Evolutionary conservation across 768 basidiomycete species (phyloP).

Genomic region (Cystofilobasidium bisporidii): DNA sequence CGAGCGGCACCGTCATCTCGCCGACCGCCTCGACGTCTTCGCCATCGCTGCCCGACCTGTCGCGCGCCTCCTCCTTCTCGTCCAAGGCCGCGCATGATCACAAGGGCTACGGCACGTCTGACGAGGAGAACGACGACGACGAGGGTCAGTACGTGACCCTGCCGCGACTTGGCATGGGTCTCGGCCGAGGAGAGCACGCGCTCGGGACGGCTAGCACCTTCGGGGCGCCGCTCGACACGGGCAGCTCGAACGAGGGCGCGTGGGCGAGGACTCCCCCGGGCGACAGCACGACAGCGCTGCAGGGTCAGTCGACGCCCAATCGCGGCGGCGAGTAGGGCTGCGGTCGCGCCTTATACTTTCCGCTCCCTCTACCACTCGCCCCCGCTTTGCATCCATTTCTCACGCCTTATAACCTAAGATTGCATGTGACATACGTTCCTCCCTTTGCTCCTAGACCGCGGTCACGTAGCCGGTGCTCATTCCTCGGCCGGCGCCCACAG

Average conservation of each 20-base stretch:
- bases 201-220: background rate
- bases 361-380: too few relatives aligned
- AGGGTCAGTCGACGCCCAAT: too few relatives aligned
- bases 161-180: background rate
- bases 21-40: background rate
- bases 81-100: background rate
- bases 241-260: background rate
- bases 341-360: too few relatives aligned
- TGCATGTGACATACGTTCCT: too few relatives aligned
- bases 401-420: too few relatives aligned
- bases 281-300: too few relatives aligned
- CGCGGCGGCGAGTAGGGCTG: too few relatives aligned
- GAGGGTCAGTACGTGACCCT: constrained; percentile 8
- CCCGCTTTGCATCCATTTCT: too few relatives aligned
- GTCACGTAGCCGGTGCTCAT: background rate
- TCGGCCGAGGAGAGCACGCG: background rate
- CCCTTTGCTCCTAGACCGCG: too few relatives aligned
- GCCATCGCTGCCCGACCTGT: background rate
- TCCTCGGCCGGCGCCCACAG: constrained; percentile 31
- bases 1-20: background rate
- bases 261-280: too few relatives aligned
- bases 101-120: background rate
- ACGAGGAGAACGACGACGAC: background rate
- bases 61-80: background rate
- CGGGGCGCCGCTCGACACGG: background rate